Conservation (phyloP, 495 filamentous ascomycete genomes). For the Sordaria brevicollis region DNA sequence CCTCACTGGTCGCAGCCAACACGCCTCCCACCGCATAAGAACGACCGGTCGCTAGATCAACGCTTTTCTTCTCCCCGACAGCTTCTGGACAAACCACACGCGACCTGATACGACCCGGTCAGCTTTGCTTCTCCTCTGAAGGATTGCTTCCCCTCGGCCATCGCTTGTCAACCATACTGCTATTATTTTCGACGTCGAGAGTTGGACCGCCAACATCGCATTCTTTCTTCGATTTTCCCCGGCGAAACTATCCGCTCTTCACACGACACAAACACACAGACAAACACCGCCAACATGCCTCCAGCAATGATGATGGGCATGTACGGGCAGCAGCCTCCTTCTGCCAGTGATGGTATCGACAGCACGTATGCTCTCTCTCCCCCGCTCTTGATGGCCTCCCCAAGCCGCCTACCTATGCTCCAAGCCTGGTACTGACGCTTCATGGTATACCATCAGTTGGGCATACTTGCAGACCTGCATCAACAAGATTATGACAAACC, state of each 20-base stretch:
- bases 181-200: not conserved
- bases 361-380: slow-evolving; percentile 55
- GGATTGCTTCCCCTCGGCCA: not conserved
- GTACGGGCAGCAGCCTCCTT: slow-evolving; percentile 28
- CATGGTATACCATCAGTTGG: slow-evolving; percentile 53
- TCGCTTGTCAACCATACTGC: not conserved
- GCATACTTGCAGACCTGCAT: slow-evolving; percentile 77
- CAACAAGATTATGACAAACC: slow-evolving; percentile 81
- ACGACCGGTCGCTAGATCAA: not conserved
- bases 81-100: not conserved
- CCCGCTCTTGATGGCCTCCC: not conserved
- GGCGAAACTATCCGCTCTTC: not conserved
- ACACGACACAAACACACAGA: not conserved
- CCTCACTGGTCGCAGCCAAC: not conserved
- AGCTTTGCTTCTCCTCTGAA: not conserved
- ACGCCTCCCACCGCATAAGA: not conserved
- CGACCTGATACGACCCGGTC: not conserved
- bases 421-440: slow-evolving; percentile 1
- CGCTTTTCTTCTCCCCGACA: not conserved
- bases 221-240: not conserved
- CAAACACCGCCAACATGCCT: slow-evolving; percentile 12
- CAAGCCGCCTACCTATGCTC: not conserved
- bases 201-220: not conserved
- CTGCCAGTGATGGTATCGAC: slow-evolving; percentile 72
- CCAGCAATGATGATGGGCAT: slow-evolving; percentile 18